These are phyloP conservation scores for Rhodamnia argentea DNA, from an alignment of 345 rosid genomes.

Conservation along the genomic window DNA sequence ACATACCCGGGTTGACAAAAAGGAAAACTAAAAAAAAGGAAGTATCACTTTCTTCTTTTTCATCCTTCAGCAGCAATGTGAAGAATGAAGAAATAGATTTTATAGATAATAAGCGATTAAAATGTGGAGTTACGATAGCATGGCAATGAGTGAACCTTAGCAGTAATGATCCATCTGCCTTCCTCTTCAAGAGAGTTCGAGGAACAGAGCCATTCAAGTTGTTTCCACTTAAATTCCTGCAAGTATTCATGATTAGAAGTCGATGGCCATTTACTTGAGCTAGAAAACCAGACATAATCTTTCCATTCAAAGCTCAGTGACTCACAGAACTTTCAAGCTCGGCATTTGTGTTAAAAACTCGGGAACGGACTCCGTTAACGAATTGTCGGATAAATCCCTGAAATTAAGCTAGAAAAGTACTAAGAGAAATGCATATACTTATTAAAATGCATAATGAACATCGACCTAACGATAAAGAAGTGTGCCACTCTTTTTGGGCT, in stretches of 20 bases:
- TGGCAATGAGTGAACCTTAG: not conserved
- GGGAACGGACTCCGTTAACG: conserved; percentile 37
- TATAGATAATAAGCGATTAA: not conserved
- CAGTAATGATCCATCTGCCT: conserved; percentile 7
- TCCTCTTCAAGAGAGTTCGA: conserved; percentile 14
- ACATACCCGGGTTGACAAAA: no score
- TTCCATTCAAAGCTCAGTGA: not conserved
- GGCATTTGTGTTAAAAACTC: conserved; percentile 14
- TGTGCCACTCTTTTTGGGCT: not conserved
- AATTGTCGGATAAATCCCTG: conserved; percentile 60
- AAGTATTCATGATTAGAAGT: not conserved
- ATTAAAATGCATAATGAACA: not conserved
- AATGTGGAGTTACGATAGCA: not conserved
- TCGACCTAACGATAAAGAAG: not conserved
- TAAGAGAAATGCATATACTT: not conserved
- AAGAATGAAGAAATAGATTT: not conserved
- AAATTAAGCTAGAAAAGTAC: not conserved
- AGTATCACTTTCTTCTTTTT: not conserved
- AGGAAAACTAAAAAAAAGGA: not conserved
- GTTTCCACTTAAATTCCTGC: conserved; percentile 35
- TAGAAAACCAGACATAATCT: not conserved
- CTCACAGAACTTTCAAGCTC: conserved; percentile 35
- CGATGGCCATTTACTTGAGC: not conserved
- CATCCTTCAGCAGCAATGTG: not conserved
- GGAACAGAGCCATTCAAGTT: conserved; percentile 32